A percentile compares a stretch with the other conserved stretches of the same genome.
These are phyloP conservation scores for Phaeosphaeria sp. DNA, from an alignment of 2,329 filamentous ascomycete species.

Conservation along the genomic window DNA sequence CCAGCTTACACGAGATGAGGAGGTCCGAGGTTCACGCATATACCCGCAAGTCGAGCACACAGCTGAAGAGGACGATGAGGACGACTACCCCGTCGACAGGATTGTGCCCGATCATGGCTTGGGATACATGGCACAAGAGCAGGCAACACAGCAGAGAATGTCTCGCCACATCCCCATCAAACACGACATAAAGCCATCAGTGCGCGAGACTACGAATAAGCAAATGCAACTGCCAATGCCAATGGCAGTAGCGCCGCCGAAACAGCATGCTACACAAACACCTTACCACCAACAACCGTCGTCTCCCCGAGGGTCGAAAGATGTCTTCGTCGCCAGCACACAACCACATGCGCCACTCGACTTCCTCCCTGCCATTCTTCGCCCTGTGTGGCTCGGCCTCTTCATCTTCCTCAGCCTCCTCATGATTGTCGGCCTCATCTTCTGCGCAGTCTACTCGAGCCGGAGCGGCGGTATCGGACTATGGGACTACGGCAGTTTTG, in stretches of 20 bases:
- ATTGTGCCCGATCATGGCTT: constrained; percentile 52
- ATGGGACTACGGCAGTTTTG: constrained; percentile 71
- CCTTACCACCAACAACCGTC: constrained; percentile 12
- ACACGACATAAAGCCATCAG: constrained; percentile 18
- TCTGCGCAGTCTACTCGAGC: constrained; percentile 62
- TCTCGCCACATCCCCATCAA: constrained; percentile 32
- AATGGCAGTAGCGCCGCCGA: constrained; percentile 7
- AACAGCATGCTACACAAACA: constrained; percentile 6
- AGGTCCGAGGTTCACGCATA: constrained; percentile 62
- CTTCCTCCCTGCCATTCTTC: constrained; percentile 75
- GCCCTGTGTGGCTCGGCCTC: constrained; percentile 67
- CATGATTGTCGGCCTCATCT: constrained; percentile 75
- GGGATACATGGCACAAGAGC: constrained; percentile 46
- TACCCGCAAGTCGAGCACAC: constrained; percentile 45
- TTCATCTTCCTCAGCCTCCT: constrained; percentile 68
- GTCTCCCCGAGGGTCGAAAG: constrained; percentile 26
- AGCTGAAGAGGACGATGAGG: constrained; percentile 22
- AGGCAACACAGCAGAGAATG: constrained; percentile 36
- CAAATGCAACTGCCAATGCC: constrained; percentile 8
- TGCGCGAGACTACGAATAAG: constrained; percentile 12
- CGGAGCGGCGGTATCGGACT: constrained; percentile 65
- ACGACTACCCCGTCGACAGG: constrained; percentile 59
- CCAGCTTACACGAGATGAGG: constrained; percentile 78
- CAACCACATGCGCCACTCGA: constrained; percentile 59
- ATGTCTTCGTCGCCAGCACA: constrained; percentile 58